phyloP scores from a whole-genome alignment of 2,329 filamentous ascomycete species.

The Acrodontium crateriforme region DNA sequence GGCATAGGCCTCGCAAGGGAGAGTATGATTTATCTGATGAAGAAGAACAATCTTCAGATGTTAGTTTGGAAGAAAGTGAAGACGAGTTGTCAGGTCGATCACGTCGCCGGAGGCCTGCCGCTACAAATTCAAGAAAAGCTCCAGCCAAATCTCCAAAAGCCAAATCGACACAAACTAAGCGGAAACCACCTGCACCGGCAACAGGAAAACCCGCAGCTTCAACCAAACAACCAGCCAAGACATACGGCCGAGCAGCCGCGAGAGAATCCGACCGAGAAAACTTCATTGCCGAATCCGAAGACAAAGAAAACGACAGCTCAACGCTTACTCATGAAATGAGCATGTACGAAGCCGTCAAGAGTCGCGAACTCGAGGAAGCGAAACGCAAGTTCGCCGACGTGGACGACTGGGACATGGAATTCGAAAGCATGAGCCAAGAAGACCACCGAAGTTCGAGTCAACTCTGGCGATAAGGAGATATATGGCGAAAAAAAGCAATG shows the following conservation, averaged over 20 bases:
- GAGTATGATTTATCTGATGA: slow-evolving; percentile 29
- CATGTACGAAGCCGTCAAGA: slow-evolving; percentile 20
- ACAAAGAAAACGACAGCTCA: slow-evolving; percentile 14
- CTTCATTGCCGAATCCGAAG: slow-evolving; percentile 15
- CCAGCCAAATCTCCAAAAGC: slow-evolving; percentile 6
- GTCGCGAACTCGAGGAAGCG: slow-evolving; percentile 27
- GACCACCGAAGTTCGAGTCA: slow-evolving; percentile 21
- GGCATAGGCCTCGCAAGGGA: slow-evolving; percentile 11
- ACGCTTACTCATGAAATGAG: slow-evolving; percentile 9
- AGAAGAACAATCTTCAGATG: slow-evolving; percentile 17
- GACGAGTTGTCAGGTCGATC: slow-evolving; percentile 24
- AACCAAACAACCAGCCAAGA: slow-evolving; percentile 10
- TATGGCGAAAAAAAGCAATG: too few relatives aligned
- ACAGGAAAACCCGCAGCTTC: slow-evolving; percentile 5
- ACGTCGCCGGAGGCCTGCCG: slow-evolving; percentile 9
- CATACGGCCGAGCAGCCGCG: slow-evolving; percentile 17
- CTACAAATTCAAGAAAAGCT: slow-evolving; percentile 6
- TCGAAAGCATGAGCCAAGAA: slow-evolving; percentile 35
- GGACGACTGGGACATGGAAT: slow-evolving; percentile 37
- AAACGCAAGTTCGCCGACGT: slow-evolving; percentile 36
- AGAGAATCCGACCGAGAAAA: slow-evolving; percentile 32
- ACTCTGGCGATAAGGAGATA: slow-evolving; percentile 20
- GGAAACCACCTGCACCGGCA: slow-evolving; percentile 5
- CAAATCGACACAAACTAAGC: slow-evolving; percentile 6
- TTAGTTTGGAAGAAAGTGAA: slow-evolving; percentile 23